Conservation (phyloP, 2,329 filamentous ascomycete genomes). For the Pyrenophora graminea region DNA sequence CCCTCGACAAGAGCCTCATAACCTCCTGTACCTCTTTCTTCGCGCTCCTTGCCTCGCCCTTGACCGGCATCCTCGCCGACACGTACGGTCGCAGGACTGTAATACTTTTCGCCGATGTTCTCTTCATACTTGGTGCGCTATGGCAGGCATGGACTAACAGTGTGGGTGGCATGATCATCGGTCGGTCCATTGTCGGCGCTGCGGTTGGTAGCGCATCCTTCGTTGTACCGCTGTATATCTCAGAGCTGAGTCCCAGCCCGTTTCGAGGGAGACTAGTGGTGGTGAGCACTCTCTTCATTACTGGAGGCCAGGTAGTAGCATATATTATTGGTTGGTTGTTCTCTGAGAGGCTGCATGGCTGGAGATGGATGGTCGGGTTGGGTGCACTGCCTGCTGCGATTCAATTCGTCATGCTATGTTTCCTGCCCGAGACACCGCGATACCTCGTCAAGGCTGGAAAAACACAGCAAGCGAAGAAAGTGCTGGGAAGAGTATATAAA, state of each 20-base stretch:
- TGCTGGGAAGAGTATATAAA: slow-evolving; percentile 69
- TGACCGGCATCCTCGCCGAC: slow-evolving; percentile 67
- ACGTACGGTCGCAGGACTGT: slow-evolving; percentile 78
- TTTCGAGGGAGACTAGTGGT: slow-evolving; percentile 81
- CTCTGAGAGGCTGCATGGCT: slow-evolving; percentile 61
- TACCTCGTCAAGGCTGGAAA: slow-evolving; percentile 75
- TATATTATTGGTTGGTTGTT: slow-evolving; percentile 84
- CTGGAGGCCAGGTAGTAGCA: slow-evolving; percentile 84
- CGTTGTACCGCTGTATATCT: slow-evolving; percentile 77
- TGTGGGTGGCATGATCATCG: slow-evolving; percentile 68
- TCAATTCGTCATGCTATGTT: slow-evolving; percentile 69
- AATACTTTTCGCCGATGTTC: slow-evolving; percentile 66
- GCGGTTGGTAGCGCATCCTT: slow-evolving; percentile 78
- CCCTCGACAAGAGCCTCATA: slow-evolving; percentile 62
- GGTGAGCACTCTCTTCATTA: slow-evolving; percentile 80
- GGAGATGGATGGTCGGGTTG: slow-evolving; percentile 90
- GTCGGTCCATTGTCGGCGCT: slow-evolving; percentile 70
- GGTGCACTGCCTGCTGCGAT: slow-evolving; percentile 76
- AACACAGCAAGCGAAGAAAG: slow-evolving; percentile 63
- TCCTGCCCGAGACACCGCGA: slow-evolving; percentile 86
- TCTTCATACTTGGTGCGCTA: slow-evolving; percentile 71
- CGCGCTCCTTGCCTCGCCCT: slow-evolving; percentile 60
- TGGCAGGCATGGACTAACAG: slow-evolving; percentile 64
- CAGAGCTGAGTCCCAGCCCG: slow-evolving; percentile 77
- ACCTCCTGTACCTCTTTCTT: slow-evolving; percentile 63